Base-by-base conservation (phyloP, 2,329 filamentous ascomycete species). In the Arthrobotrys sinensis region DNA sequence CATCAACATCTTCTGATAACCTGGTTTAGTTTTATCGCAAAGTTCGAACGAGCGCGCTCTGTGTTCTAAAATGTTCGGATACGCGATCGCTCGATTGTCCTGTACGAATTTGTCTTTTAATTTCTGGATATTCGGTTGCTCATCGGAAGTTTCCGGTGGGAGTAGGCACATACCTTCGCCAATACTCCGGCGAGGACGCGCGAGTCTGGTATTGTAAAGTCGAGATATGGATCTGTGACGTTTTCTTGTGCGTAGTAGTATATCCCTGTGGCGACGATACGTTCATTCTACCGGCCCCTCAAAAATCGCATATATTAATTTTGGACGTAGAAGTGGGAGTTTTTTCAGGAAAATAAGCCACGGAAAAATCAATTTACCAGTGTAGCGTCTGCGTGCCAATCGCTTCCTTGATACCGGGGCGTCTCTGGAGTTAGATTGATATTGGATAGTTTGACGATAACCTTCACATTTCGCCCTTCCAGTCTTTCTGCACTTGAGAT, bases 171-270 rank as follows among this genome's bases (percentile, higher is more conserved):
- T 48, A 21, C 45, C 45, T 48, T 48, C 0, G 21, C 10, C 21
- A n/a, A 1, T 8, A 48, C 10, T 52, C 24, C 48, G 21, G 3
- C 21, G 1, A 28, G 4, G 16, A 2, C 24, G 19, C 16, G 21
- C 1, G 10, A 55, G 10, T n/a, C 12, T 16, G 53, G n/a, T 87
- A 87, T 10, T 86, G 4, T 86, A 81, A 91, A 90, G 2, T 84
- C 83, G 3, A 91, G 85, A 3, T 81, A 81, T 62, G 85, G 86
- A 0, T 87, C 85, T 0, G 87, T 87, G 60, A 91, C 87, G 82
- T 92, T 92, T 0, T 89, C 86, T 52, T 82, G 84, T 77, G 90
- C 88, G 80, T 89, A 89, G 82, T 90, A 90, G 83, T 89, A 90
- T 19, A 92, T 84, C 0, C 90, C 88, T 0, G 89, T 89, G 0